These are phyloP conservation scores for Elsinoe fawcettii DNA, from an alignment of 2,329 filamentous ascomycete species.

Conservation along the genomic window DNA sequence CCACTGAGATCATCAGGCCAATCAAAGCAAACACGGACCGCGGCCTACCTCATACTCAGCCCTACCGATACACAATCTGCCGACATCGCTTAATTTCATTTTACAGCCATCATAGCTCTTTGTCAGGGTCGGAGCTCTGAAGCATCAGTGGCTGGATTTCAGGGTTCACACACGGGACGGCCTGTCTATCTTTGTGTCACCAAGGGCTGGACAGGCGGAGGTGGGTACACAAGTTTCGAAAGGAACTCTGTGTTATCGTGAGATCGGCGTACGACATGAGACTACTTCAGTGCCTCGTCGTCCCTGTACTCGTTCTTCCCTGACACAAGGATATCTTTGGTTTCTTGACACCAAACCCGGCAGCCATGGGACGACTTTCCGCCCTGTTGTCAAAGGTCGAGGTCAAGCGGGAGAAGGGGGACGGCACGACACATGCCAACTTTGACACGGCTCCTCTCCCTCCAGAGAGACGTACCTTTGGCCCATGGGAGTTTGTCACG, in stretches of 20 bases:
- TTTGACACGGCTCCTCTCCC: constrained; percentile 8
- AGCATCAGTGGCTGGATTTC: not conserved
- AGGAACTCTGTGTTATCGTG: not conserved
- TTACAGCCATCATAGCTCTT: not conserved
- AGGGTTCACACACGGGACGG: constrained; percentile 1
- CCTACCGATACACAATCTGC: not conserved
- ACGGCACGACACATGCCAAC: constrained; percentile 8
- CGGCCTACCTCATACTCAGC: constrained; percentile 1
- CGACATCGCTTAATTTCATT: constrained; percentile 3
- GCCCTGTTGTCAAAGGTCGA: not conserved
- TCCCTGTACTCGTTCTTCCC: not conserved
- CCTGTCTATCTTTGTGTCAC: not conserved
- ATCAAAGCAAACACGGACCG: not conserved
- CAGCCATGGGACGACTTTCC: constrained; percentile 3
- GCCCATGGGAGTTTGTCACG: constrained; percentile 9
- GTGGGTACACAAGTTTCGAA: not conserved
- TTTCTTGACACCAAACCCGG: not conserved
- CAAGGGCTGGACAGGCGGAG: not conserved
- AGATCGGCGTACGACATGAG: not conserved
- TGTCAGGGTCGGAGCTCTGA: not conserved
- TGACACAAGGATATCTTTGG: not conserved
- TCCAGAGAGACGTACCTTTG: constrained; percentile 12
- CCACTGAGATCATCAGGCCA: not conserved
- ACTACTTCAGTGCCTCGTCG: not conserved
- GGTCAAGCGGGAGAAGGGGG: constrained; percentile 5